Conservation (phyloP, 768 basidiomycete species). For the Xerocomellus chrysenteron region DNA sequence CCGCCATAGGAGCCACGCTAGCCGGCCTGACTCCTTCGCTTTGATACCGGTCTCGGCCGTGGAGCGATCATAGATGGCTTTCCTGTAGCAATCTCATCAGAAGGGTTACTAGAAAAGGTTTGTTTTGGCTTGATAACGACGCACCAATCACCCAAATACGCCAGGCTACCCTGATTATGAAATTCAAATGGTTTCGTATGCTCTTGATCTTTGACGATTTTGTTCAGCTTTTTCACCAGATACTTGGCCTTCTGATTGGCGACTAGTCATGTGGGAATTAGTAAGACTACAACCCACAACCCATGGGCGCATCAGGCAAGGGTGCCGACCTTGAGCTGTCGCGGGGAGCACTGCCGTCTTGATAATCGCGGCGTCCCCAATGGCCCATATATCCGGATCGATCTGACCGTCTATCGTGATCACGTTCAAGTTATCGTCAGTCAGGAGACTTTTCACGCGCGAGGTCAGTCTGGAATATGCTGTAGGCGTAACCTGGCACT, state of each 20-base stretch:
- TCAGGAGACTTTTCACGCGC: constrained; percentile 36
- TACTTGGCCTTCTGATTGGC: constrained; percentile 77
- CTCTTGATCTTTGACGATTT: constrained; percentile 49
- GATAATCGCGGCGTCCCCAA: constrained; percentile 75
- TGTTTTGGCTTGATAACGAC: constrained; percentile 20
- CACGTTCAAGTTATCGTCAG: constrained; percentile 62
- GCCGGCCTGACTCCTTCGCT: constrained; percentile 60
- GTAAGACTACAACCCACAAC: constrained; percentile 18
- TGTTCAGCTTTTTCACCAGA: constrained; percentile 65
- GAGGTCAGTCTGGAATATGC: constrained; percentile 24
- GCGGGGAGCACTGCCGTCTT: constrained; percentile 65
- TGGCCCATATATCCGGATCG: constrained; percentile 72
- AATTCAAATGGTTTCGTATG: constrained; percentile 61
- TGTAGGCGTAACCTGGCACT: constrained; percentile 23
- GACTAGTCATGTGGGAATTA: constrained; percentile 41
- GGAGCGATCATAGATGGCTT: constrained; percentile 74
- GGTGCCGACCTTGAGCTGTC: constrained; percentile 70
- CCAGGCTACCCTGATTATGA: constrained; percentile 70
- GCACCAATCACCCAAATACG: constrained; percentile 77
- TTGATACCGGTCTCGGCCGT: constrained; percentile 47
- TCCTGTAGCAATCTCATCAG: constrained; percentile 42
- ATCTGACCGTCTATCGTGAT: constrained; percentile 51
- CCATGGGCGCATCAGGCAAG: constrained; percentile 14
- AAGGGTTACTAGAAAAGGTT: constrained; percentile 4
- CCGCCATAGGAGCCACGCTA: constrained; percentile 80